Evolutionary conservation across 2,329 filamentous ascomycete genomes (phyloP).

Genomic region (Pyricularia sp.): DNA sequence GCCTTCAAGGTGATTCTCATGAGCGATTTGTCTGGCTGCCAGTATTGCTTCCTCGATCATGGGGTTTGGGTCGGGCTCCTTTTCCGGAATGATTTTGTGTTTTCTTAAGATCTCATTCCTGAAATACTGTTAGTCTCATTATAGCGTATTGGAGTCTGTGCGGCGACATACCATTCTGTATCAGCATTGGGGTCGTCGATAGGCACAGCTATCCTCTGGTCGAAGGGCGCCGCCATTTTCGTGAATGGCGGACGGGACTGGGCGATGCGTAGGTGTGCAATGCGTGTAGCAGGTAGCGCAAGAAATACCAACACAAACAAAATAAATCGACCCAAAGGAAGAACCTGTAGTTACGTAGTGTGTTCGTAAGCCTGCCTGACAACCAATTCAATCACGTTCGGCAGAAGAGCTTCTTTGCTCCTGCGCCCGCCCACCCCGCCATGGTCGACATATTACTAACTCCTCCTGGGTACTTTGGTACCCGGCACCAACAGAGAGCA

Average conservation of each 20-base stretch:
- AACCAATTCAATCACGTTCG: background rate
- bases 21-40: constrained; percentile 72
- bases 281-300: background rate
- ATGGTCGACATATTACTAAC: background rate
- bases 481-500: background rate
- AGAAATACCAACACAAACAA: background rate
- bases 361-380: background rate
- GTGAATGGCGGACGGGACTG: background rate
- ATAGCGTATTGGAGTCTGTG: background rate
- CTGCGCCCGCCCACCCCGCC: background rate
- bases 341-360: background rate
- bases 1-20: constrained; percentile 88
- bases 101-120: constrained; percentile 99
- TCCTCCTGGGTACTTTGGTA: background rate
- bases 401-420: background rate
- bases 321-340: background rate
- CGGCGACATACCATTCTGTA: constrained; percentile 74
- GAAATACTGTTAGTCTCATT: constrained; percentile 8
- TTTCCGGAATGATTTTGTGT: constrained; percentile 95
- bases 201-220: constrained; percentile 66
- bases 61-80: constrained; percentile 87
- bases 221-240: constrained; percentile 50
- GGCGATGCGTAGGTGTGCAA: background rate
- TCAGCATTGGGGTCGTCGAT: constrained; percentile 94
- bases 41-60: constrained; percentile 91